Percentiles rank a stretch among this genome's conserved stretches.
Conservation (phyloP, 176 grass and related monocot species). For the Themeda triandra region DNA sequence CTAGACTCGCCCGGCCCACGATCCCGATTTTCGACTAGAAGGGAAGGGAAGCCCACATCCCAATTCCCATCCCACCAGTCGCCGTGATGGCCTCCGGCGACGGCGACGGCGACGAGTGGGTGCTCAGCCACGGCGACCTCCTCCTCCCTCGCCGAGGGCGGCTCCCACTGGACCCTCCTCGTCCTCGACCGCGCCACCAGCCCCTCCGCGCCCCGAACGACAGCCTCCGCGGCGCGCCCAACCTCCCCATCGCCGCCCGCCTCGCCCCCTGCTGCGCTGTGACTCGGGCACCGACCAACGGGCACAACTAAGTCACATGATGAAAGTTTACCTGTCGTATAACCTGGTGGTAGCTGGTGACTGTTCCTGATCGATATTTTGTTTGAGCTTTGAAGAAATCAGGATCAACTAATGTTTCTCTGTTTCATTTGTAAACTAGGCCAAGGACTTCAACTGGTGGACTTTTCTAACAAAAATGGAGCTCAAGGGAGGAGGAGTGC, state of each 20-base stretch:
- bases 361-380: too few species aligned
- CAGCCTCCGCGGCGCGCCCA: conserved; percentile 38
- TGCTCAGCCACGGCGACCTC: conserved; percentile 60
- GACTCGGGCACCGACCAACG: too few species aligned
- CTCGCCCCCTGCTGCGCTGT: conserved; percentile 44
- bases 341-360: conserved; percentile 99
- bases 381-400: too few species aligned
- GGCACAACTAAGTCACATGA: conserved; percentile 80
- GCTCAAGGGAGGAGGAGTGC: conserved; percentile 41
- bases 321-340: conserved; percentile 92
- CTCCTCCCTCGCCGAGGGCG: conserved; percentile 42
- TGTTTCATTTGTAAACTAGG: too few species aligned
- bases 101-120: conserved; percentile 26
- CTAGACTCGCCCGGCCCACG: too few species aligned
- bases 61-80: too few species aligned
- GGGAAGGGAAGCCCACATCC: too few species aligned
- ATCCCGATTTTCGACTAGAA: too few species aligned
- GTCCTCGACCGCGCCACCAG: conserved; percentile 34
- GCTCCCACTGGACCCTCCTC: conserved; percentile 68
- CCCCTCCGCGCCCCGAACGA: conserved; percentile 40
- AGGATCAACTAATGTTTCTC: too few species aligned
- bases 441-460: too few species aligned
- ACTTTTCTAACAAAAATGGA: conserved; percentile 37
- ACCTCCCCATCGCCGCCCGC: conserved; percentile 33
- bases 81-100: not conserved